Percentiles rank a stretch among this genome's conserved stretches.
Conservation (phyloP, 2,329 filamentous ascomycete genomes). For the Trichoderma gracile region DNA sequence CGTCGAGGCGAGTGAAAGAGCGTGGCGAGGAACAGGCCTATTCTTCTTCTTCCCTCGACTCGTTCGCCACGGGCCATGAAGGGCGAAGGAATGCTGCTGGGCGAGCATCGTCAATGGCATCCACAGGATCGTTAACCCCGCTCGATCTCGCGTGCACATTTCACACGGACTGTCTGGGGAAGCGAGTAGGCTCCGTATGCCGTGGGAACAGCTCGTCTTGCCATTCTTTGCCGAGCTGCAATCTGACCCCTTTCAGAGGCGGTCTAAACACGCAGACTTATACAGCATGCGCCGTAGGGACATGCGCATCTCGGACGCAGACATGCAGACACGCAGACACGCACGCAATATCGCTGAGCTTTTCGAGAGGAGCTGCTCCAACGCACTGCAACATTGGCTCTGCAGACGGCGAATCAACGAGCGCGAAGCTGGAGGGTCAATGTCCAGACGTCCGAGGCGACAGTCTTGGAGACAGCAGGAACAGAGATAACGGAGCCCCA, state of each 20-base stretch:
- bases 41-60: neutral
- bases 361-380: neutral
- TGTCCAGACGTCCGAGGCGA: neutral
- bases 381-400: slow-evolving; percentile 8
- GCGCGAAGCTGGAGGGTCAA: neutral
- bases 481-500: neutral
- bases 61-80: no score
- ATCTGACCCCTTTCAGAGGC: neutral
- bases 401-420: slow-evolving; percentile 1
- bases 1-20: no score
- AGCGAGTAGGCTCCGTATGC: neutral
- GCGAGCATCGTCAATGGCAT: slow-evolving; percentile 4
- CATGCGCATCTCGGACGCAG: slow-evolving; percentile 14
- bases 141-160: neutral
- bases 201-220: neutral
- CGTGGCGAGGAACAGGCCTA: neutral
- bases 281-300: neutral
- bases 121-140: neutral
- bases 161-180: neutral
- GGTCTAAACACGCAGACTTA: slow-evolving; percentile 5
- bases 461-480: neutral
- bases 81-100: neutral
- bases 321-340: slow-evolving; percentile 17
- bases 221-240: slow-evolving; percentile 3
- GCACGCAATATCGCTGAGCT: slow-evolving; percentile 3